phyloP scores from a whole-genome alignment of 805 yeast species.

The Candida cerambycidarum region DNA sequence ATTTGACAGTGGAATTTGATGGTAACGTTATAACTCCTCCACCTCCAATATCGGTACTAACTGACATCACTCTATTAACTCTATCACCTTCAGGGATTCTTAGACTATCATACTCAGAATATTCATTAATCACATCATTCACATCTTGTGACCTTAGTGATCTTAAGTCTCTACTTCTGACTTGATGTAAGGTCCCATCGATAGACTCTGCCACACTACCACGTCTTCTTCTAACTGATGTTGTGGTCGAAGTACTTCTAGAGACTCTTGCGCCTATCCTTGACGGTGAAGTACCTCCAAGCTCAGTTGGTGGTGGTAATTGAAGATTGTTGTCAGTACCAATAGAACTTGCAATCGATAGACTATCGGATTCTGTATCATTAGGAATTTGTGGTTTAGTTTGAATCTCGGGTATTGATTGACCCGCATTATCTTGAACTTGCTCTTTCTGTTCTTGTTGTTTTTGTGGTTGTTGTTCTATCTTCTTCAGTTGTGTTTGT shows the following conservation, averaged over 20 bases:
- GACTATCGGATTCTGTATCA: constrained; percentile 6
- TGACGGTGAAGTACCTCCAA: neutral
- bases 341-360: constrained; percentile 15
- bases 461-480: neutral
- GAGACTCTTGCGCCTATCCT: neutral
- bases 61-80: constrained; percentile 20
- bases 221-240: constrained; percentile 2
- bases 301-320: constrained; percentile 13
- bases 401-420: neutral
- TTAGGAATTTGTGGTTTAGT: constrained; percentile 2
- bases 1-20: neutral
- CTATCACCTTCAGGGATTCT: constrained; percentile 16
- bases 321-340: neutral
- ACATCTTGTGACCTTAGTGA: constrained; percentile 29
- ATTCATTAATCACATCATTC: constrained; percentile 41
- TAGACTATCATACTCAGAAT: constrained; percentile 46
- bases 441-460: neutral
- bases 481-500: no score
- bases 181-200: constrained; percentile 4
- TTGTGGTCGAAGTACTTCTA: neutral
- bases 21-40: constrained; percentile 7
- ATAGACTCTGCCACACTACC: constrained; percentile 4
- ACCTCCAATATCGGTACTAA: constrained; percentile 23
- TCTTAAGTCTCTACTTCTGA: constrained; percentile 14
- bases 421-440: no score